These are phyloP conservation scores for Suhomyces faveliae DNA, from an alignment of 805 yeast genomes.

Conservation along the genomic window DNA sequence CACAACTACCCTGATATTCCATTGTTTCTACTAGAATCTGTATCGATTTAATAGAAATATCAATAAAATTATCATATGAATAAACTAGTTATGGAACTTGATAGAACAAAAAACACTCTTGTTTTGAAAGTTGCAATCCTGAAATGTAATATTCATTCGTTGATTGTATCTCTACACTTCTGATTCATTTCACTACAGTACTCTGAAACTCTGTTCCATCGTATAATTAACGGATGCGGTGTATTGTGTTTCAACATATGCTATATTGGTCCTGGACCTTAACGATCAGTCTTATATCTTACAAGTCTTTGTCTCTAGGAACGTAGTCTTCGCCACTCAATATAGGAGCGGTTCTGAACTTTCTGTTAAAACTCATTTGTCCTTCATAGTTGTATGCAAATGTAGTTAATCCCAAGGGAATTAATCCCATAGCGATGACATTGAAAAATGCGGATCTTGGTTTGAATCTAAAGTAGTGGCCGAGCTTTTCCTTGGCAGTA, in stretches of 20 bases:
- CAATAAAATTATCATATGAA: too few relatives aligned
- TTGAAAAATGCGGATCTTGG: constrained; percentile 37
- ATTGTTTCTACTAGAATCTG: too few relatives aligned
- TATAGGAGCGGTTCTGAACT: constrained; percentile 35
- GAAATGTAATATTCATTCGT: too few relatives aligned
- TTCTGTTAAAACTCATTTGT: constrained; percentile 29
- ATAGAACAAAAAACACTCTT: too few relatives aligned
- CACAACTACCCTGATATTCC: too few relatives aligned
- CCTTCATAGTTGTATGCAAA: constrained; percentile 41
- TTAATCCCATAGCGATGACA: constrained; percentile 34
- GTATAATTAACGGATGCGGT: not conserved
- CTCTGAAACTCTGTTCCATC: not conserved
- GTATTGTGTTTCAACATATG: not conserved
- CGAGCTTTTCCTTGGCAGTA: constrained; percentile 40
- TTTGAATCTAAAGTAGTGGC: constrained; percentile 43
- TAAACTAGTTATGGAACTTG: too few relatives aligned
- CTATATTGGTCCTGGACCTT: not conserved
- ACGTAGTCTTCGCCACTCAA: constrained; percentile 38
- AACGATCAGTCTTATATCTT: constrained; percentile 10
- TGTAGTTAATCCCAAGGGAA: constrained; percentile 38
- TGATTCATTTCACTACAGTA: not conserved
- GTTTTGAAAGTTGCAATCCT: too few relatives aligned
- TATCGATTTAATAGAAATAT: too few relatives aligned
- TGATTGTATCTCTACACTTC: too few relatives aligned
- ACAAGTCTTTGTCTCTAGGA: constrained; percentile 46